Conservation (phyloP, 768 basidiomycete species). For the Lentinula edodes region DNA sequence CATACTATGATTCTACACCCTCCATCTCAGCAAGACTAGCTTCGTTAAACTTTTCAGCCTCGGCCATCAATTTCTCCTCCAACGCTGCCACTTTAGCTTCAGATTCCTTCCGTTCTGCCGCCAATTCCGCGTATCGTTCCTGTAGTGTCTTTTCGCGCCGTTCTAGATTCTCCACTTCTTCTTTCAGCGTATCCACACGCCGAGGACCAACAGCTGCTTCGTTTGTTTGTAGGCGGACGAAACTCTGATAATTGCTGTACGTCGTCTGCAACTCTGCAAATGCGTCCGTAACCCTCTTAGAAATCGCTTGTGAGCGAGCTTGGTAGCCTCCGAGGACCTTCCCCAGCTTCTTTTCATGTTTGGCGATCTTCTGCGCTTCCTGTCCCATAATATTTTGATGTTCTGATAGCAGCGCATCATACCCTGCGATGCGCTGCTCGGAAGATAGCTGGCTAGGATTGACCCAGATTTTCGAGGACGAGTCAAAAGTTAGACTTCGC, state of each 20-base stretch:
- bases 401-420: conserved; percentile 52
- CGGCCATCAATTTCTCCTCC: conserved; percentile 85
- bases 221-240: conserved; percentile 61
- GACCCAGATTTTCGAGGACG: conserved; percentile 55
- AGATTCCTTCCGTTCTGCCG: conserved; percentile 59
- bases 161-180: conserved; percentile 82
- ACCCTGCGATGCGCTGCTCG: conserved; percentile 60
- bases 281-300: conserved; percentile 55
- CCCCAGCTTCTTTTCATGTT: conserved; percentile 86
- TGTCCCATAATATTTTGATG: conserved; percentile 68
- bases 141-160: conserved; percentile 75
- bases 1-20: neutral
- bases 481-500: conserved; percentile 59
- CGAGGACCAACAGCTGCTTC: conserved; percentile 77
- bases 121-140: conserved; percentile 78
- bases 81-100: conserved; percentile 52
- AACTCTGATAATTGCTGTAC: conserved; percentile 74
- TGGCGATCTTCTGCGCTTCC: conserved; percentile 76
- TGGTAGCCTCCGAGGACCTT: conserved; percentile 91
- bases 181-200: conserved; percentile 70
- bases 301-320: conserved; percentile 60
- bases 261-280: conserved; percentile 67
- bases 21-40: conserved; percentile 64
- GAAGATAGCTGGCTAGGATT: conserved; percentile 52
- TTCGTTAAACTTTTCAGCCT: conserved; percentile 80